Evolutionary conservation across 2,329 filamentous ascomycete genomes (phyloP), one percentile per base, ranked within the genome.

Genomic region (Waltergamsia citrina): DNA sequence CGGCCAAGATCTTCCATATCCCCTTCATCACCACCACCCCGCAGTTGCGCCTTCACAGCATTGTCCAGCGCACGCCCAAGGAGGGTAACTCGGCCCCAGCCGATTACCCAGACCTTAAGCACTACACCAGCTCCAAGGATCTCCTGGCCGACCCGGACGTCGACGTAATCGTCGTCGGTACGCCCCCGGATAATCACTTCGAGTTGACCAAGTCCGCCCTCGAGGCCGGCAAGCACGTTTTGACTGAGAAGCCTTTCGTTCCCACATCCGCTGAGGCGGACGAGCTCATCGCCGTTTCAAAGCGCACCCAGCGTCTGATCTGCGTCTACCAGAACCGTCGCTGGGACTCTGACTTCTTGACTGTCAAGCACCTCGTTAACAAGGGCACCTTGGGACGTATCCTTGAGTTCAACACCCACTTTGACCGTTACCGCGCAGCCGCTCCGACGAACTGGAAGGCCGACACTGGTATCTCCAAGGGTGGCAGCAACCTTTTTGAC

Each of bases 211-310:
- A 76, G 53, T 56, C 71, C 33, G 78, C 80, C 0, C 65, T 90
- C 31, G 67, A 80, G 50, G 64, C 71, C 8, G 78, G 79, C 45
- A 88, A 88, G 63, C 79, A 90, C 54, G 80, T 88, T 18, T 65
- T 90, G 34, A 80, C 82, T 32, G 85, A 90, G 63, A 90, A 90
- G 63, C 85, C 85, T 3, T 90, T 90, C 52, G 81, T 85, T 10
- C 79, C 83, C 15, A 82, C 78, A 2, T 64, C 71, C 2, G 64
- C 71, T 38, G 78, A 88, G 57, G 83, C 83, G 9, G 66, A 74
- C 22, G 59, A 73, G 43, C 71, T 90, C 6, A 67, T 72, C 29
- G 54, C 56, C 8, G 58, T 79, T 32, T 71, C 78, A 8, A 55
- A 65, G 41, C 54, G 67, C 38, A 54, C 66, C 30, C 54, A 61